phyloP scores from a whole-genome alignment of 257 asterid genomes.

The Plectranthus barbatus region DNA sequence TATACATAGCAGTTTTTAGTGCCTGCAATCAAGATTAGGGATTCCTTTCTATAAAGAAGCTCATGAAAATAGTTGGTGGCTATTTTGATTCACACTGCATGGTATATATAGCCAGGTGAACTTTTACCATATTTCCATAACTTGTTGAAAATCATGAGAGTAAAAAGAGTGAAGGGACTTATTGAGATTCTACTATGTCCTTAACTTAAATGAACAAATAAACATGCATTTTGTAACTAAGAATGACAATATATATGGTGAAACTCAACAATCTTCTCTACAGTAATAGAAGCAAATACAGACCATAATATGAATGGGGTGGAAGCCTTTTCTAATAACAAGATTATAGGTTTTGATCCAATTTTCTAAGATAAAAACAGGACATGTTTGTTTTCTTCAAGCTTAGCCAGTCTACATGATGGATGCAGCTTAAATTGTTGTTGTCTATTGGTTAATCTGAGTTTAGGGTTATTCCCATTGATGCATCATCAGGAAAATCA shows the following conservation, averaged over 20 bases:
- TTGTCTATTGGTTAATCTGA: slow-evolving; percentile 1
- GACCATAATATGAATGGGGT: not conserved
- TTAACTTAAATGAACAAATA: no score
- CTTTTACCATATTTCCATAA: no score
- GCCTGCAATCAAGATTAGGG: not conserved
- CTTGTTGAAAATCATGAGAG: no score
- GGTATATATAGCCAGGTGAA: no score
- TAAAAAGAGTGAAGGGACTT: no score
- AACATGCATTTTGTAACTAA: not conserved
- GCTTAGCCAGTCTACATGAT: not conserved
- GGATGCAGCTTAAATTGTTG: not conserved
- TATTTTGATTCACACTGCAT: no score
- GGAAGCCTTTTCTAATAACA: not conserved
- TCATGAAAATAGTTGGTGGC: no score
- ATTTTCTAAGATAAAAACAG: not conserved
- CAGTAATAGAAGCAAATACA: not conserved
- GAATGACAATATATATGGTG: not conserved
- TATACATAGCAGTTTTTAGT: not conserved
- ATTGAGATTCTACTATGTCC: no score
- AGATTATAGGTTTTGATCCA: not conserved
- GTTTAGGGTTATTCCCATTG: not conserved
- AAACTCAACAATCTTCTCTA: not conserved
- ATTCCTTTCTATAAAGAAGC: not conserved
- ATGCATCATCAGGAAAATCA: slow-evolving; percentile 55
- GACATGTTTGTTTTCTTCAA: not conserved